These are phyloP conservation scores for Phaeosphaeriaceae sp. DNA, from an alignment of 2,329 filamentous ascomycete genomes.

Conservation along the genomic window DNA sequence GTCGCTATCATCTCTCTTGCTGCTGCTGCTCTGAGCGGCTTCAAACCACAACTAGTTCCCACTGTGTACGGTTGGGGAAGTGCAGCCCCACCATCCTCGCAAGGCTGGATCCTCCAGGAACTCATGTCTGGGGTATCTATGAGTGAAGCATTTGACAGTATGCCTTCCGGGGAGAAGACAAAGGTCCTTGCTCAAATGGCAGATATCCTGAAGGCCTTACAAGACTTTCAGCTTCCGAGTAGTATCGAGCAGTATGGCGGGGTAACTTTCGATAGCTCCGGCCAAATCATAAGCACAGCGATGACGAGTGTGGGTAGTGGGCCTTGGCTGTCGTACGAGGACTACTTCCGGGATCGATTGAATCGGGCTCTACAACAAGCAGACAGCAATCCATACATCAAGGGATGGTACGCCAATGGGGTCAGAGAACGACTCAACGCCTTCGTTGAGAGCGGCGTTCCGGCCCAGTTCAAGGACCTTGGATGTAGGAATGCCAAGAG, in stretches of 20 bases:
- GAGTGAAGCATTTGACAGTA: constrained; percentile 24
- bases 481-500: constrained; percentile 21
- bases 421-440: constrained; percentile 37
- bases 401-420: constrained; percentile 41
- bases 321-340: constrained; percentile 39
- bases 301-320: constrained; percentile 42
- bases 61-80: constrained; percentile 40
- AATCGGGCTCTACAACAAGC: constrained; percentile 30
- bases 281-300: constrained; percentile 38
- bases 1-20: constrained; percentile 36
- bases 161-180: constrained; percentile 30
- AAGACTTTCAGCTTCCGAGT: constrained; percentile 41
- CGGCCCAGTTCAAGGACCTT: constrained; percentile 27
- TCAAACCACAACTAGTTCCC: constrained; percentile 38
- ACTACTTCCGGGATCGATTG: constrained; percentile 33
- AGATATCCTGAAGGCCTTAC: constrained; percentile 37
- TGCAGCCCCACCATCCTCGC: constrained; percentile 20
- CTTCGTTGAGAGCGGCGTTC: constrained; percentile 33
- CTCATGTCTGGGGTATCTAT: constrained; percentile 39
- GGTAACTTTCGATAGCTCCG: constrained; percentile 39
- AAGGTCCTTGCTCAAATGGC: constrained; percentile 42
- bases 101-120: constrained; percentile 42
- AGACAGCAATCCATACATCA: constrained; percentile 34
- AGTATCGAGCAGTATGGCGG: constrained; percentile 42
- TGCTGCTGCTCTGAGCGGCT: constrained; percentile 28